Evolutionary conservation across 352 stramenopile genomes (phyloP), one percentile per base, ranked within the genome.

Genomic region (Phytophthora sansomeana): DNA sequence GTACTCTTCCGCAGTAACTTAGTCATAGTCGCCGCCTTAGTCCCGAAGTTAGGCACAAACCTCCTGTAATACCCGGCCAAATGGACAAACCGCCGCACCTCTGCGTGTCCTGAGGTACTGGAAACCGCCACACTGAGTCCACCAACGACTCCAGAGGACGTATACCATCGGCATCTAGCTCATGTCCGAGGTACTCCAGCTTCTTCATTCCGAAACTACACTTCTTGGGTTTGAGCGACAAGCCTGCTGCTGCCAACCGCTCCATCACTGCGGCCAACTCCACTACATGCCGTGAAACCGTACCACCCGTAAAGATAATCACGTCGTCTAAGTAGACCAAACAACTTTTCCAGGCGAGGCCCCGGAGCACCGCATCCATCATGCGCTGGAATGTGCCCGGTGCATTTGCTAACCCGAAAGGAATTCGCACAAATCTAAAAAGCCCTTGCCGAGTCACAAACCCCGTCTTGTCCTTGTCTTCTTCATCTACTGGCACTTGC

Each of bases 261-360:
- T 65, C 56, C 6, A 78, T 13, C 36, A 75, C n/a, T n/a, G n/a
- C 70, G 0, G 24, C 63, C 13, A 75, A 6, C 5, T 72, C 57
- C 11, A 75, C 58, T 10, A 69, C 17, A 14, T 78, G 71, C 1
- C 44, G 26, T 6, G 44, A 35, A 2, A 74, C 30, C 4, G 26
- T 16, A 0, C 63, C 67, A 14, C 69, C 69, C 0, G 61, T 42
- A 29, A 58, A 75, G 6, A 78, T 41, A 1, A 78, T 51, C 6
- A 78, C 55, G 21, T 78, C 70, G 30, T 78, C 62, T 1, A 79
- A 26, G 8, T 73, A 79, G 2, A 79, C 71, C 6, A 79, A 13
- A 17, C 66, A 75, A 11, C 42, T n/a, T 69, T n/a, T 63, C 58
- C 59, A 75, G 41, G 60, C 51, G 1, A 78, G n/a, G 14, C 1